Percentiles rank a stretch among this genome's conserved stretches.
phyloP scores from a whole-genome alignment of 2,329 filamentous ascomycete species.

The Curvularia eragrostidis region DNA sequence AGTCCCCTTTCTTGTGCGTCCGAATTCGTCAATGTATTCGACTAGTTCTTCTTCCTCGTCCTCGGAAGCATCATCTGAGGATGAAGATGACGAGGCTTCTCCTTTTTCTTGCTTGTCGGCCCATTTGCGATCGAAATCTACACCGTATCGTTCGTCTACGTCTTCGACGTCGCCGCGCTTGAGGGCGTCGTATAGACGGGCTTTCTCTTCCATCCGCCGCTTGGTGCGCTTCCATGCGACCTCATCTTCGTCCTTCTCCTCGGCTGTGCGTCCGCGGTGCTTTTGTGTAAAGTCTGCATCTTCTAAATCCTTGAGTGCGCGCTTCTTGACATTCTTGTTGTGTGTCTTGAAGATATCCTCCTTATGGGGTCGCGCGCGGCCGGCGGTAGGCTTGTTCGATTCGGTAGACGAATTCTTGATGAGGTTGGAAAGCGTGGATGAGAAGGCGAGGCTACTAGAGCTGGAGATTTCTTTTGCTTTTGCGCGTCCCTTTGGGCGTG shows the following conservation, averaged over 20 bases:
- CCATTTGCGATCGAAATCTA: conserved; percentile 98
- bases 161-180: conserved; percentile 81
- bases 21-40: conserved; percentile 92
- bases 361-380: conserved; percentile 65
- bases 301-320: conserved; percentile 66
- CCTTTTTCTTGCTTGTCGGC: conserved; percentile 66
- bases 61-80: conserved; percentile 45
- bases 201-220: conserved; percentile 88
- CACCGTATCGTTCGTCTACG: conserved; percentile 68
- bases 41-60: conserved; percentile 67
- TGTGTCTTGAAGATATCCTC: conserved; percentile 72
- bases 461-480: conserved; percentile 70
- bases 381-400: conserved; percentile 53
- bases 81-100: conserved; percentile 52
- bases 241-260: conserved; percentile 63
- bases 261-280: conserved; percentile 63
- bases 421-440: conserved; percentile 83
- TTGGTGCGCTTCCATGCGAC: conserved; percentile 69
- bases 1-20: conserved; percentile 77
- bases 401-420: conserved; percentile 62
- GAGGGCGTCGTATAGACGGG: conserved; percentile 84
- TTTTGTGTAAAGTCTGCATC: conserved; percentile 67
- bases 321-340: conserved; percentile 68
- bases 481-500: conserved; percentile 64
- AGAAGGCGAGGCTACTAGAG: conserved; percentile 80